phyloP scores from a whole-genome alignment of 2,329 filamentous ascomycete species.

The Colletotrichum eleusines region DNA sequence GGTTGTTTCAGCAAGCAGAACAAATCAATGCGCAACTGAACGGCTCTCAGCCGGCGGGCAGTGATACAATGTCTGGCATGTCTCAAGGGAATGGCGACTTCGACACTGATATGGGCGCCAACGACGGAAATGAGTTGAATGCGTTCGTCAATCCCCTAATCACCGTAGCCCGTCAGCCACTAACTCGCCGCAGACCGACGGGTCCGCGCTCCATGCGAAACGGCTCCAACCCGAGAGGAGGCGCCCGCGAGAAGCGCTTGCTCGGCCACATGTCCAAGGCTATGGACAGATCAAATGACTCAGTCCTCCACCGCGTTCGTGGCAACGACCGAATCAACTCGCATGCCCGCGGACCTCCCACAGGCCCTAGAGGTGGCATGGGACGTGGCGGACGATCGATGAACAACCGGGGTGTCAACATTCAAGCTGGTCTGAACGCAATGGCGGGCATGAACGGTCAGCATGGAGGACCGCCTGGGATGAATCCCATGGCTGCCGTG shows the following conservation, averaged over 20 bases:
- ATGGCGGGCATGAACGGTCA: slow-evolving; percentile 52
- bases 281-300: slow-evolving; percentile 82
- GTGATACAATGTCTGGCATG: slow-evolving; percentile 48
- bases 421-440: slow-evolving; percentile 62
- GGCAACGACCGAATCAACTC: slow-evolving; percentile 84
- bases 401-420: slow-evolving; percentile 63
- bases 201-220: slow-evolving; percentile 96
- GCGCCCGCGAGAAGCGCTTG: slow-evolving; percentile 81
- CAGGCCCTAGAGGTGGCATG: slow-evolving; percentile 73
- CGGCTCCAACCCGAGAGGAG: slow-evolving; percentile 66
- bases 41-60: slow-evolving; percentile 55
- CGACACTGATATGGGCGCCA: slow-evolving; percentile 81
- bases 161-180: slow-evolving; percentile 44
- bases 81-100: slow-evolving; percentile 60
- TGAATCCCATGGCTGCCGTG: slow-evolving; percentile 52
- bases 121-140: slow-evolving; percentile 63
- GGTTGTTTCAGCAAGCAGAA: slow-evolving; percentile 92
- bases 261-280: slow-evolving; percentile 86
- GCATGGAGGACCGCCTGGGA: slow-evolving; percentile 52
- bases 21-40: slow-evolving; percentile 73
- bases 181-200: slow-evolving; percentile 78
- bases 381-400: slow-evolving; percentile 63
- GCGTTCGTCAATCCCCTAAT: slow-evolving; percentile 62
- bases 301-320: slow-evolving; percentile 84
- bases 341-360: slow-evolving; percentile 77